Conservation (phyloP, 2,329 filamentous ascomycete genomes). For the Hyphodiscus sp. region DNA sequence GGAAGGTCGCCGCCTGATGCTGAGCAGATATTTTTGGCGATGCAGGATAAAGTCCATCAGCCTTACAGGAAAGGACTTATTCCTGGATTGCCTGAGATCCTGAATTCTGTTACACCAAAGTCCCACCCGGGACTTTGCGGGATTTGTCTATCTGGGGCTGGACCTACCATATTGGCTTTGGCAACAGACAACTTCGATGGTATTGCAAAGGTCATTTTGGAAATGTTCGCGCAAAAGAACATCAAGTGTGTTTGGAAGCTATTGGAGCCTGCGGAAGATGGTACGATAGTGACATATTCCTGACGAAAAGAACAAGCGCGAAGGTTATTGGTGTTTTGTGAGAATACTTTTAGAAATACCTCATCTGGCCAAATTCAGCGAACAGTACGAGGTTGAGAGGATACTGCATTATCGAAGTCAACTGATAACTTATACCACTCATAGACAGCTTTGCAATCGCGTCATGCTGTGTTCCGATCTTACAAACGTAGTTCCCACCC, state of each 20-base stretch:
- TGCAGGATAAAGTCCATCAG: constrained; percentile 98
- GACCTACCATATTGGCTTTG: constrained; percentile 88
- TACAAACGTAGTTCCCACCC: not conserved
- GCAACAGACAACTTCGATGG: constrained; percentile 84
- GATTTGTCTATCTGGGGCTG: constrained; percentile 90
- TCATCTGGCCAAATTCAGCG: not conserved
- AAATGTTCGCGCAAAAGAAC: constrained; percentile 62
- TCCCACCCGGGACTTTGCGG: constrained; percentile 84
- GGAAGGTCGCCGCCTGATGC: constrained; percentile 86
- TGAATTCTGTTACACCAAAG: constrained; percentile 82
- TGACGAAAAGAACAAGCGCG: constrained; percentile 5
- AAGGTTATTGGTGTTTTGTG: not conserved
- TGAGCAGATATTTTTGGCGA: constrained; percentile 90
- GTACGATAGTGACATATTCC: constrained; percentile 26
- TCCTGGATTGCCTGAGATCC: constrained; percentile 83
- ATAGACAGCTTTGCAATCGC: not conserved
- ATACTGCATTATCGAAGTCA: not conserved
- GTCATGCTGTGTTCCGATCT: not conserved
- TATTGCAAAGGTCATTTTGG: constrained; percentile 75
- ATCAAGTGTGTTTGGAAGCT: constrained; percentile 83
- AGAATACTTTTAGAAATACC: not conserved
- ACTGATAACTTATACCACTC: not conserved
- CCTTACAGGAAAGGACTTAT: constrained; percentile 90
- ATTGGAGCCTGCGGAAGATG: constrained; percentile 77
- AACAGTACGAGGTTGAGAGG: not conserved